Base-by-base conservation (phyloP, 2,329 filamentous ascomycete species). In the Neonectria ditissima region DNA sequence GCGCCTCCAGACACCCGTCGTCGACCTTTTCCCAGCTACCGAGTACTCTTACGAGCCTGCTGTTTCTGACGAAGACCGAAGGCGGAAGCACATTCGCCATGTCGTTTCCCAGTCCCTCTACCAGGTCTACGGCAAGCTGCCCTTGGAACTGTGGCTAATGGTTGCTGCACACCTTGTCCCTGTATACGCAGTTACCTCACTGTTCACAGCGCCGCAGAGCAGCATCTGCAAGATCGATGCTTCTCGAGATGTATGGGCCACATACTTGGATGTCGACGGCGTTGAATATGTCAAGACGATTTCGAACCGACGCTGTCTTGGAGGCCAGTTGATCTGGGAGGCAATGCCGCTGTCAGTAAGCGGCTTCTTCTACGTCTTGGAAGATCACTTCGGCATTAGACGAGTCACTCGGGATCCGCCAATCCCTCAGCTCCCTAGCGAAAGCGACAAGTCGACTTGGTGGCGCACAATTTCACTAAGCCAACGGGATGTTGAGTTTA, bases 361-460 rank as follows among this genome's bases (percentile, higher is more conserved):
- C 24, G 24, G 24, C 24, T 26, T 26, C 24, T 26, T 30, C 20
- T 69, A 47, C 28, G 45, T 69, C 2, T 56, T 54, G 11, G 66
- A 68, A 18, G 66, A 69, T 32, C 48, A 68, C n/a, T 16, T 69
- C 11, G 66, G 66, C 7, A 65, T 68, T 24, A 59, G 54, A 8
- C 34, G 64, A 16, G 54, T 68, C 22, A 30, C 51, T 11, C 53
- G 64, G 4, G 28, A 48, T 18, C 20, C 43, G 5, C 18, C 16
- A 30, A 34, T 13, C 2, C 28, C 28, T 9, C 34, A 6, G 16
- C 34, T 14, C 7, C 26, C 26, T 2, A 10, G 9, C 52, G 4
- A 30, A 18, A 4, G 24, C 20, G 24, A 55, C 7, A 16, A 39
- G 20, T 52, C 50, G 10, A n/a, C 34, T 20, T 67, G 66, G 63